Evolutionary conservation across 768 basidiomycete genomes (phyloP).

Genomic region (Galerina sulciceps): DNA sequence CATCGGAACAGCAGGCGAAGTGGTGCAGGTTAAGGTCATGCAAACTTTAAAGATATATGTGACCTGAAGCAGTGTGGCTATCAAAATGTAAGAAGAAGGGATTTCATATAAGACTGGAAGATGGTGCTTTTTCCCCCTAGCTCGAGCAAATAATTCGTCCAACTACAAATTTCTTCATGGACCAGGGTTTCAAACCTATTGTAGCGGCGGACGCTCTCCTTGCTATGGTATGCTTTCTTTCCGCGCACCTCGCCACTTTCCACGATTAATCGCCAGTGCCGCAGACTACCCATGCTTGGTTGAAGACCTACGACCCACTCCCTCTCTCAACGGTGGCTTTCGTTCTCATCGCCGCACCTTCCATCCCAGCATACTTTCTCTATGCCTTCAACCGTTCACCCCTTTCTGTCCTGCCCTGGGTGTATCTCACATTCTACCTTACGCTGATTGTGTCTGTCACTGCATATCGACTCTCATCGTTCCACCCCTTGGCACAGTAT

Average conservation of each 20-base stretch:
- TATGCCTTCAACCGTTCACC: not conserved
- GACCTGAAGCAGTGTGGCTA: too few species aligned
- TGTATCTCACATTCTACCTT: slow-evolving; percentile 1
- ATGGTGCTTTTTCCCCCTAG: too few species aligned
- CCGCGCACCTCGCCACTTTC: not conserved
- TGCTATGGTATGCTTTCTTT: not conserved
- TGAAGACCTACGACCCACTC: not conserved
- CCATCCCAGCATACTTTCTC: not conserved
- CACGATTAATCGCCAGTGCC: not conserved
- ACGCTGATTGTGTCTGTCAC: slow-evolving; percentile 24
- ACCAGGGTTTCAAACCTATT: not conserved
- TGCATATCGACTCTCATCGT: slow-evolving; percentile 48
- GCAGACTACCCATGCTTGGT: not conserved
- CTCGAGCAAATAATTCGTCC: too few species aligned
- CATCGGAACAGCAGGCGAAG: too few species aligned
- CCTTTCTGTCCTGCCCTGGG: not conserved
- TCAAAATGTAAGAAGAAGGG: too few species aligned
- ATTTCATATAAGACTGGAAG: too few species aligned
- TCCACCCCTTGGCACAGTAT: slow-evolving; percentile 49
- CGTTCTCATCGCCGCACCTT: not conserved
- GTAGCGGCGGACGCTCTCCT: not conserved
- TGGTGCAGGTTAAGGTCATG: too few species aligned
- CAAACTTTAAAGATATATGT: too few species aligned
- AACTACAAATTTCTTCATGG: not conserved
- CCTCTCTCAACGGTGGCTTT: not conserved